Percentiles rank a stretch among this genome's conserved stretches.
Evolutionary conservation across 495 filamentous ascomycete genomes (phyloP).

Genomic region (Gamarada debralockiae): DNA sequence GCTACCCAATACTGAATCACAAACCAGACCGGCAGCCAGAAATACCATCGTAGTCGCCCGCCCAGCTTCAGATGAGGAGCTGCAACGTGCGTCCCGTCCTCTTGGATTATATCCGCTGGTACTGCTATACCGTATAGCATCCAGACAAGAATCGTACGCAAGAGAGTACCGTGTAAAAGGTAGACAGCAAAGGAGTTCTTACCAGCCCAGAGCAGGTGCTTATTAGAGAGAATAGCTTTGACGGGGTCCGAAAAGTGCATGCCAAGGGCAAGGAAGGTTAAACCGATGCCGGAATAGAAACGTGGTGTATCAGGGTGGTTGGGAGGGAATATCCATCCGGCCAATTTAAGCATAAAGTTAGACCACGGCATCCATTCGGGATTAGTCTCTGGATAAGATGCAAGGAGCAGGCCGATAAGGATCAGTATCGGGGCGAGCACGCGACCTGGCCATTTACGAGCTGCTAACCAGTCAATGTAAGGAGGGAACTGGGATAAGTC

Average conservation of each 20-base stretch:
- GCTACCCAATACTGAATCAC: conserved; percentile 53
- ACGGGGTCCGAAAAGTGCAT: conserved; percentile 54
- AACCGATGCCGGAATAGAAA: conserved; percentile 48
- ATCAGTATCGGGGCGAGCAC: conserved; percentile 42
- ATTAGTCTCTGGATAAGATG: conserved; percentile 57
- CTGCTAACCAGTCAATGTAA: conserved; percentile 46
- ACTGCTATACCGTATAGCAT: conserved; percentile 58
- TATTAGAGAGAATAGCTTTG: conserved; percentile 51
- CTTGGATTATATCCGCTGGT: conserved; percentile 45
- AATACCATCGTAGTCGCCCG: conserved; percentile 13
- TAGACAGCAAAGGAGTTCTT: conserved; percentile 70
- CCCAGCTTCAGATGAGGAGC: conserved; percentile 9
- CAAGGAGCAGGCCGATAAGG: conserved; percentile 50
- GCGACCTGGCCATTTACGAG: conserved; percentile 41
- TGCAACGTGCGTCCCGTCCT: conserved; percentile 38
- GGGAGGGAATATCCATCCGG: conserved; percentile 51
- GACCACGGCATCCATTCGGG: conserved; percentile 58
- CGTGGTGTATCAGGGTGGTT: conserved; percentile 52
- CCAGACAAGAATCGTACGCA: conserved; percentile 60
- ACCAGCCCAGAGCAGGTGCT: conserved; percentile 61
- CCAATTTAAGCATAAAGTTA: conserved; percentile 36
- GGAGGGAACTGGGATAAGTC: conserved; percentile 53
- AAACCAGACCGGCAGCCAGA: conserved; percentile 49
- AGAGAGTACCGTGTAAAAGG: conserved; percentile 61
- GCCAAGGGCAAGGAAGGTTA: conserved; percentile 48